Evolutionary conservation across 768 basidiomycete genomes (phyloP).

Genomic region (Rubroboletus pulcherrimus): DNA sequence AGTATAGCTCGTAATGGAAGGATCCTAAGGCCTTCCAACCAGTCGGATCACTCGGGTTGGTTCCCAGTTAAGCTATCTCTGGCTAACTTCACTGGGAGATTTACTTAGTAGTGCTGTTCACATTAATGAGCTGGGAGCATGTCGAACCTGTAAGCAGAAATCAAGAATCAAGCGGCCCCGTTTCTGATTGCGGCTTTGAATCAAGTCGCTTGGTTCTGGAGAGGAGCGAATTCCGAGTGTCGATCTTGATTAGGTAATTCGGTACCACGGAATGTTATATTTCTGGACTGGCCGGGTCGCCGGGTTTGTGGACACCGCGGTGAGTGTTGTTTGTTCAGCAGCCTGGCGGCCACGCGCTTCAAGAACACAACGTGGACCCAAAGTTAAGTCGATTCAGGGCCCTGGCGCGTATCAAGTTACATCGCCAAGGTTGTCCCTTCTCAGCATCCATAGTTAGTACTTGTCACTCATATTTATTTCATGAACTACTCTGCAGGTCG

Average conservation of each 20-base stretch:
- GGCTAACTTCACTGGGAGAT: neutral
- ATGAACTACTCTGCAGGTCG: slow-evolving; percentile 26
- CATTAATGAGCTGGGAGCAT: slow-evolving; percentile 2
- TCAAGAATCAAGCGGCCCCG: slow-evolving; percentile 1
- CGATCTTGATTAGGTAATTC: slow-evolving; percentile 27
- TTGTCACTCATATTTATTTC: slow-evolving; percentile 26
- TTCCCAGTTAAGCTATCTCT: slow-evolving; percentile 1
- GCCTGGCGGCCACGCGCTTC: slow-evolving; percentile 17
- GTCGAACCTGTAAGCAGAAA: neutral
- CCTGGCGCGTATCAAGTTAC: slow-evolving; percentile 27
- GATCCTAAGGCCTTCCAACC: neutral
- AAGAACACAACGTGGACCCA: slow-evolving; percentile 18
- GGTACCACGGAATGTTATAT: slow-evolving; percentile 8
- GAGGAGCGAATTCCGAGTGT: slow-evolving; percentile 5
- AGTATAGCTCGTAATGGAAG: neutral
- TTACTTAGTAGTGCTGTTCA: neutral
- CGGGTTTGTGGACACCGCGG: slow-evolving; percentile 13
- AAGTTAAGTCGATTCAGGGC: slow-evolving; percentile 20
- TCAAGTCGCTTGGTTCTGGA: neutral
- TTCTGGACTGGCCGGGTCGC: slow-evolving; percentile 5
- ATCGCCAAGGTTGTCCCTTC: slow-evolving; percentile 19
- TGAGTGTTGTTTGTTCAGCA: neutral
- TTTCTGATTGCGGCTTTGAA: neutral
- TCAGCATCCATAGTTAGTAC: slow-evolving; percentile 10
- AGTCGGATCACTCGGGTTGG: neutral